Percentiles rank a stretch among this genome's conserved stretches.
Evolutionary conservation across 805 yeast species (phyloP).

Genomic region (Dipodascus albidus): DNA sequence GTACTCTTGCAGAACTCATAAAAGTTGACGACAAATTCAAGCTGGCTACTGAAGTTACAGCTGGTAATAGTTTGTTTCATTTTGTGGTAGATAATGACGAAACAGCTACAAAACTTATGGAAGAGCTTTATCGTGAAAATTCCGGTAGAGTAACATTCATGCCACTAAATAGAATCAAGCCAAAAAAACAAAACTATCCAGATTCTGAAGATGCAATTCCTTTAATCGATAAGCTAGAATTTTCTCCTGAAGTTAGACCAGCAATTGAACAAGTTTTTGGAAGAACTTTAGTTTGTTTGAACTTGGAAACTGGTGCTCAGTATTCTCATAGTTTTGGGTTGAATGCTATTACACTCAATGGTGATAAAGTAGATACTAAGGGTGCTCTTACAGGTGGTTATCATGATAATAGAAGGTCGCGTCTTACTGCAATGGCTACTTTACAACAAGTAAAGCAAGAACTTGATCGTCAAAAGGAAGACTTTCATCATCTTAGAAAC

Average conservation of each 20-base stretch:
- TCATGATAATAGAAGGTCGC: constrained; percentile 53
- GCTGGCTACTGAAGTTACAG: constrained; percentile 79
- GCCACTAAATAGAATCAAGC: constrained; percentile 64
- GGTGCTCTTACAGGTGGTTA: constrained; percentile 90
- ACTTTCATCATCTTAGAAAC: constrained; percentile 29
- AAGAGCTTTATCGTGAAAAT: constrained; percentile 54
- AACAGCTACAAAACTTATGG: constrained; percentile 72
- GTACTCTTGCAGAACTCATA: constrained; percentile 78
- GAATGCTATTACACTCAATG: constrained; percentile 80
- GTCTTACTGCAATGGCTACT: constrained; percentile 57
- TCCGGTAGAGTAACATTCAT: constrained; percentile 85
- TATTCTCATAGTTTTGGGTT: constrained; percentile 49
- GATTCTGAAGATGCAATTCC: constrained; percentile 61
- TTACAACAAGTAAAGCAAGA: constrained; percentile 43
- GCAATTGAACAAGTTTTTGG: constrained; percentile 79
- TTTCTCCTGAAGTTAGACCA: constrained; percentile 40
- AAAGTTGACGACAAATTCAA: constrained; percentile 72
- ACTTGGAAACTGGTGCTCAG: constrained; percentile 56
- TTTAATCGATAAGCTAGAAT: constrained; percentile 60
- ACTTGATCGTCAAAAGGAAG: constrained; percentile 30
- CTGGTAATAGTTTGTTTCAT: constrained; percentile 77
- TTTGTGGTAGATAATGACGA: constrained; percentile 81
- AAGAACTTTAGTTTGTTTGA: constrained; percentile 62
- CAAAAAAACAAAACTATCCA: constrained; percentile 41
- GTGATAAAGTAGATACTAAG: constrained; percentile 73